A percentile compares a stretch with the other conserved stretches of the same genome.
These are phyloP conservation scores for Trichoderma oligosporum DNA, from an alignment of 2,329 filamentous ascomycete species.

Conservation along the genomic window DNA sequence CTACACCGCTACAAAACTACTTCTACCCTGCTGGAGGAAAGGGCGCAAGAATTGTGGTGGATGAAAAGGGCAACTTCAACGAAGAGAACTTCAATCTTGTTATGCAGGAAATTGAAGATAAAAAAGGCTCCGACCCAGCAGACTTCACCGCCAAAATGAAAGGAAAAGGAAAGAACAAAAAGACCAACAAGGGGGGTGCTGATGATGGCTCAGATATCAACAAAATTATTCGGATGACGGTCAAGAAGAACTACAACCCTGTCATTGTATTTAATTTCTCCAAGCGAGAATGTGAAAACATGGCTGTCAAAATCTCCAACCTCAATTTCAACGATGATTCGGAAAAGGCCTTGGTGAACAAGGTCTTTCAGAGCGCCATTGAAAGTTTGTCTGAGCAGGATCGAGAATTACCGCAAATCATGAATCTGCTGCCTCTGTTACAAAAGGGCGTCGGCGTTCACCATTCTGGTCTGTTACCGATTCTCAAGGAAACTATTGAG, in stretches of 20 bases:
- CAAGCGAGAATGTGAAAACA: conserved; percentile 91
- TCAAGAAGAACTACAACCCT: conserved; percentile 94
- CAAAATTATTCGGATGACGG: conserved; percentile 98
- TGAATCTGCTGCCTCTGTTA: conserved; percentile 82
- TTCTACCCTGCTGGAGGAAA: conserved; percentile 92
- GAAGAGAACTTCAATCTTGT: conserved; percentile 97
- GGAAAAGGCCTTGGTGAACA: conserved; percentile 89
- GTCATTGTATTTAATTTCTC: conserved; percentile 99
- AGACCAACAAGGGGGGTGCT: conserved; percentile 80
- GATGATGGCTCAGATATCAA: conserved; percentile 78
- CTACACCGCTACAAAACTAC: conserved; percentile 94
- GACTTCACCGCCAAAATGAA: conserved; percentile 77
- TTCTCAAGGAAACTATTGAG: conserved; percentile 97
- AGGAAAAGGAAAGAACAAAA: conserved; percentile 89
- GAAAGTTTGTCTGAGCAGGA: conserved; percentile 91
- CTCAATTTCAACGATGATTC: conserved; percentile 95
- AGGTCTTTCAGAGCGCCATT: conserved; percentile 91
- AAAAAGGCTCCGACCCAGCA: conserved; percentile 77
- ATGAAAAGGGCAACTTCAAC: conserved; percentile 93
- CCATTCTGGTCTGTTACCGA: conserved; percentile 91
- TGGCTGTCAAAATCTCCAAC: conserved; percentile 80
- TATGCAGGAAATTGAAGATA: conserved; percentile 84
- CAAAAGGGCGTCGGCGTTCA: conserved; percentile 94
- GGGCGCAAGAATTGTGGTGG: conserved; percentile 89
- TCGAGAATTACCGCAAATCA: conserved; percentile 81